Conservation (phyloP, 495 filamentous ascomycete species). For the Talaromyces nanjingensis region DNA sequence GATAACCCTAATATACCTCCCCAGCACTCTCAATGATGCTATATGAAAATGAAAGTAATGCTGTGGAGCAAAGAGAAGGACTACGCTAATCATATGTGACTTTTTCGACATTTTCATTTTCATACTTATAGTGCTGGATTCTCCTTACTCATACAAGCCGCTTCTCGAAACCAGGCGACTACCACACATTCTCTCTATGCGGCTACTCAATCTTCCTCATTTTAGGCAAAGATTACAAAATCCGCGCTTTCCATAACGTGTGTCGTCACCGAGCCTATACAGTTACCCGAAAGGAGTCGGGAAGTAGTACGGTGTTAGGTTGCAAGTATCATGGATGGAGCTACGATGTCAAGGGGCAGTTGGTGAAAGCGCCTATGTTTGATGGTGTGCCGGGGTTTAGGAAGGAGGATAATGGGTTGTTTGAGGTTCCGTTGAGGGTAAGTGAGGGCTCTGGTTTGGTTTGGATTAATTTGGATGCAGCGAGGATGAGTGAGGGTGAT, state of each 20-base stretch:
- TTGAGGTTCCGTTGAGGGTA: slow-evolving; percentile 31
- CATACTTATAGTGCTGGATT: slow-evolving; percentile 34
- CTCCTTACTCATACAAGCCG: slow-evolving; percentile 38
- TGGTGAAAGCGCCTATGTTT: slow-evolving; percentile 55
- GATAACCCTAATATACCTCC: not conserved
- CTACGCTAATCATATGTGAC: not conserved
- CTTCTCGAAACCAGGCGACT: slow-evolving; percentile 42
- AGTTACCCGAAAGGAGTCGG: slow-evolving; percentile 42
- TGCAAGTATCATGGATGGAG: slow-evolving; percentile 62
- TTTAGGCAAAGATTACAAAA: slow-evolving; percentile 36
- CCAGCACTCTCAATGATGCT: not conserved
- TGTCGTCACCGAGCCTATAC: slow-evolving; percentile 54
- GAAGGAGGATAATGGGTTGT: slow-evolving; percentile 43
- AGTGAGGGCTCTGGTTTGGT: slow-evolving; percentile 25
- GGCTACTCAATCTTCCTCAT: slow-evolving; percentile 44
- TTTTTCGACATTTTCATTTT: not conserved
- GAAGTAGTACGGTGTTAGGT: slow-evolving; percentile 42
- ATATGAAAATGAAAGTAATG: not conserved
- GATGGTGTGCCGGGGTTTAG: slow-evolving; percentile 49
- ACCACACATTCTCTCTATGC: slow-evolving; percentile 40
- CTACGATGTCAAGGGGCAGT: slow-evolving; percentile 46
- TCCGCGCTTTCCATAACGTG: slow-evolving; percentile 55
- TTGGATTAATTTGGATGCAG: slow-evolving; percentile 38
- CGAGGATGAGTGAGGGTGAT: slow-evolving; percentile 3
- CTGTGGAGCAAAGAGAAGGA: not conserved